Percentiles rank a stretch among this genome's conserved stretches.
These are phyloP conservation scores for Naganishia sp. DNA, from an alignment of 1,284 basidiomycete species.

Conservation along the genomic window DNA sequence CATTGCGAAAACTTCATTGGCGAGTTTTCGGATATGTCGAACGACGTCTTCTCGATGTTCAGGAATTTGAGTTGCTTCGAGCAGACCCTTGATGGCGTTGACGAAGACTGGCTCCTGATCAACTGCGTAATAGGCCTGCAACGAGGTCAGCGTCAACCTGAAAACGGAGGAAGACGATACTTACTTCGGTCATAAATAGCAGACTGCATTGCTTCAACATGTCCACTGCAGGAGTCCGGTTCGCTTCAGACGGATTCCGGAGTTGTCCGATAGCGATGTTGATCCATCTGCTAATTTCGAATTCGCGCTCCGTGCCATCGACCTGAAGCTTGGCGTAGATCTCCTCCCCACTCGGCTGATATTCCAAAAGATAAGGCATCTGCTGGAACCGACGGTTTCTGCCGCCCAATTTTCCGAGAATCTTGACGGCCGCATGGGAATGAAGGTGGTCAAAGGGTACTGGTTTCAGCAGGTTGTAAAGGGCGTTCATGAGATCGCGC, in stretches of 20 bases:
- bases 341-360: conserved; percentile 67
- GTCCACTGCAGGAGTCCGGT: conserved; percentile 74
- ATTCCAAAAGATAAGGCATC: conserved; percentile 76
- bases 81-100: conserved; percentile 71
- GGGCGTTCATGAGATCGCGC: conserved; percentile 90
- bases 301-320: conserved; percentile 65
- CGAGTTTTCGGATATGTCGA: conserved; percentile 63
- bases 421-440: conserved; percentile 93
- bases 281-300: conserved; percentile 74
- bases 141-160: conserved; percentile 20
- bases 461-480: conserved; percentile 87
- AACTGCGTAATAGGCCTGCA: conserved; percentile 68
- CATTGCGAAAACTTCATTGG: conserved; percentile 50
- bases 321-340: conserved; percentile 74
- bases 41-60: conserved; percentile 70
- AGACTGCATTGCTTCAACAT: conserved; percentile 75
- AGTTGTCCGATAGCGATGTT: conserved; percentile 70
- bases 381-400: conserved; percentile 85
- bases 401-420: conserved; percentile 95
- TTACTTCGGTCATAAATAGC: conserved; percentile 74
- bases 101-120: conserved; percentile 75
- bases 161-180: conserved; percentile 35
- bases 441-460: conserved; percentile 87
- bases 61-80: conserved; percentile 71
- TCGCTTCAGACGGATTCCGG: conserved; percentile 62